These are phyloP conservation scores for Oryza meridionalis DNA, from an alignment of 176 grass and related monocot species.

Conservation along the genomic window DNA sequence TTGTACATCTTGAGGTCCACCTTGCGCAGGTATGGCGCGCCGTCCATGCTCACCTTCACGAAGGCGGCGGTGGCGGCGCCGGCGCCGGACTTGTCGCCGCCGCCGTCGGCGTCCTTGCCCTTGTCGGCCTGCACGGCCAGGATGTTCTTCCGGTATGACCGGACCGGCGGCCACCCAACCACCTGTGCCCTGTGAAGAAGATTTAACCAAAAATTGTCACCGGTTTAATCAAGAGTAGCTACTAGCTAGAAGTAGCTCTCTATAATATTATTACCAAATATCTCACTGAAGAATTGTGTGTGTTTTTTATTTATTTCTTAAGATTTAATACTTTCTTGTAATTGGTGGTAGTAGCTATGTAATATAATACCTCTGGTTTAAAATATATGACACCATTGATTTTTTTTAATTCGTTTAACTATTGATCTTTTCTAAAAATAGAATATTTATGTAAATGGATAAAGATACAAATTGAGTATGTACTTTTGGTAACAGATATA, in stretches of 20 bases:
- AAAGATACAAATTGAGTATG: no score
- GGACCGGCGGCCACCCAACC: constrained; percentile 92
- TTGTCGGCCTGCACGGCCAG: constrained; percentile 65
- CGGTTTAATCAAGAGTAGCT: not conserved
- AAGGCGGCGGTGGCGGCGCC: constrained; percentile 36
- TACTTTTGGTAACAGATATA: no score
- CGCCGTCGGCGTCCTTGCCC: constrained; percentile 3
- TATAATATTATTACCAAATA: no score
- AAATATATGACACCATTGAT: no score
- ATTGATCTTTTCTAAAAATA: no score
- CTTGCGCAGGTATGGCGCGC: constrained; percentile 88
- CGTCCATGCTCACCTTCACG: constrained; percentile 98
- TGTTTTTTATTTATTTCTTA: not conserved
- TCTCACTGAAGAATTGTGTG: not conserved
- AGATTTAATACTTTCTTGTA: no score
- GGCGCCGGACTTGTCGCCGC: constrained; percentile 37
- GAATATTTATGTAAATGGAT: no score
- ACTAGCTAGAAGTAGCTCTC: no score
- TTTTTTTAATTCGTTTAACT: no score
- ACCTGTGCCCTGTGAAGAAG: constrained; percentile 74
- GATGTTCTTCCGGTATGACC: constrained; percentile 97
- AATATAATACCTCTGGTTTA: no score
- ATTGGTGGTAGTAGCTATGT: no score
- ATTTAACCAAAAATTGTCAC: not conserved
- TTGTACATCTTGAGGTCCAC: constrained; percentile 90